These are phyloP conservation scores for Botrytis byssoidea DNA, from an alignment of 2,329 filamentous ascomycete genomes.

Conservation along the genomic window DNA sequence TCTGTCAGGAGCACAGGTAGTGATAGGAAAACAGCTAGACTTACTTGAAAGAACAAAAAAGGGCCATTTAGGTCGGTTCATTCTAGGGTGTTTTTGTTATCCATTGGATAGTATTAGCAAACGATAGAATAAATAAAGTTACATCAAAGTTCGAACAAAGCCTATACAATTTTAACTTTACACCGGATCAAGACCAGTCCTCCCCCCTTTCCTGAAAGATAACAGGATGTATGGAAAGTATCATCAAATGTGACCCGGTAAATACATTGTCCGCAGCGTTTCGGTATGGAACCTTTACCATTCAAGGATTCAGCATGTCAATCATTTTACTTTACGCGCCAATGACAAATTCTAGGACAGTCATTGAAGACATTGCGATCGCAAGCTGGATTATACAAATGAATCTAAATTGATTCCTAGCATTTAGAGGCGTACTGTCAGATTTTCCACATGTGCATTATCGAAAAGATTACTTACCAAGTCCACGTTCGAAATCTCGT, in stretches of 20 bases:
- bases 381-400: no score
- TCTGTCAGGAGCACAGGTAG: neutral
- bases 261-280: neutral
- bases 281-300: neutral
- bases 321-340: neutral
- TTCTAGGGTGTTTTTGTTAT: neutral
- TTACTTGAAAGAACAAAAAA: neutral
- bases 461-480: no score
- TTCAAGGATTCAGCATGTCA: neutral
- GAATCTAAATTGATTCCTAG: no score
- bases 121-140: neutral
- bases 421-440: no score
- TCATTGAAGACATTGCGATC: neutral
- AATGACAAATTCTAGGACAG: neutral
- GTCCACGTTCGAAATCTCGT: no score
- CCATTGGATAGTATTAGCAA: neutral
- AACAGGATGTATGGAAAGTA: neutral
- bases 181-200: neutral
- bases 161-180: neutral
- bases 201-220: no score
- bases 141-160: neutral
- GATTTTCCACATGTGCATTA: no score
- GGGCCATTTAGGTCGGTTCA: neutral
- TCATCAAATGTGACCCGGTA: neutral
- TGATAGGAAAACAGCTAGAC: neutral